Evolutionary conservation across 352 stramenopile species (phyloP), one percentile per base, ranked within the genome.

Genomic region (Plasmopara muralis): DNA sequence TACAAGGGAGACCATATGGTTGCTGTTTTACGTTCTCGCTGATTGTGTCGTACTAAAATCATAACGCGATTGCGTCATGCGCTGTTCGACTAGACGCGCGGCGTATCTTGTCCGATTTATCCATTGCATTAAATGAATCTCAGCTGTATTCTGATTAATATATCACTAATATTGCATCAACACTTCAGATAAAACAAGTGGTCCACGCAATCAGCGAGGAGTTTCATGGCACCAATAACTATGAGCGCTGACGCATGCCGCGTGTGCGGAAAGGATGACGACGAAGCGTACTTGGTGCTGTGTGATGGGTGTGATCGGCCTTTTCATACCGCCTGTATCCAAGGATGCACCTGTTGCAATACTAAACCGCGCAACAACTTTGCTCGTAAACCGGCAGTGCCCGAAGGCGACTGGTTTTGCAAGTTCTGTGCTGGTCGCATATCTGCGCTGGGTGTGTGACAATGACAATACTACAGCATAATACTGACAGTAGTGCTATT

Each of bases 351-450:
- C 18, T 91, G 81, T 67, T 91, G 81, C 63, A 70, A 72, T 48
- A 67, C 74, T 34, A 89, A 89, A 56, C 81, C 81, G 45, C 83
- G 81, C 58, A 83, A 77, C 66, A 85, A 76, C 58, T 89, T 89
- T 60, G 75, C 73, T 38, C 77, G 77, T 62, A 85, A 87, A 52
- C 77, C 75, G 9, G 62, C 76, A 0, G 81, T 91, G 50, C 81
- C 81, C 30, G 77, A 91, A 20, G 81, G 81, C 54, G 81, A 91
- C 61, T 91, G 81, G 81, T 91, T 89, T 53, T 89, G 81, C 76
- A 91, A 91, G 64, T 87, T 91, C 42, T 91, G 81, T 54, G 74
- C 76, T 10, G 81, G 76, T 18, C 81, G 68, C 39, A 52, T 84
- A 25, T 70, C 78, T 34, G 18, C 57, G 13, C 66, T 83, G 16